phyloP scores from a whole-genome alignment of 1,284 basidiomycete genomes.

The Tilletia setariae region DNA sequence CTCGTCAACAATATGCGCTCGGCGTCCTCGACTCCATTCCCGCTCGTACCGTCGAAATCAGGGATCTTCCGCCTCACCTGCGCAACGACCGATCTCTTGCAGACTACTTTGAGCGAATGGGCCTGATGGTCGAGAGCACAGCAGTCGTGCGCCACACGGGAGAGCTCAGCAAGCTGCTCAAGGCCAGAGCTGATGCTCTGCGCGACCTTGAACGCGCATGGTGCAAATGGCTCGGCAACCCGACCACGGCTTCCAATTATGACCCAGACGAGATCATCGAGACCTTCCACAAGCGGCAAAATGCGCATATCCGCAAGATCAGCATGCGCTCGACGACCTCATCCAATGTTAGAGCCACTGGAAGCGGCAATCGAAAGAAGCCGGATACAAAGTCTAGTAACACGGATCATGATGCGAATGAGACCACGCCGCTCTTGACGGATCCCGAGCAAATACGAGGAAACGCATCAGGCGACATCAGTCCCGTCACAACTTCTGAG shows the following conservation, averaged over 20 bases:
- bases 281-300: slow-evolving; percentile 5
- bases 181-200: slow-evolving; percentile 73
- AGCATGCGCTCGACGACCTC: not conserved
- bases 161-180: slow-evolving; percentile 69
- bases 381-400: not conserved
- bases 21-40: slow-evolving; percentile 91
- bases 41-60: slow-evolving; percentile 85
- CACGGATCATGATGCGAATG: not conserved
- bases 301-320: not conserved
- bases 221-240: slow-evolving; percentile 88
- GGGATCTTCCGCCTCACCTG: slow-evolving; percentile 75
- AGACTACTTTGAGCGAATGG: slow-evolving; percentile 80
- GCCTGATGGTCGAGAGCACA: slow-evolving; percentile 75
- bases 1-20: slow-evolving; percentile 85
- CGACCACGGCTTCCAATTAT: slow-evolving; percentile 71
- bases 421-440: slow-evolving; percentile 16
- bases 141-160: slow-evolving; percentile 81
- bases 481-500: not conserved
- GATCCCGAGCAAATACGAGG: not conserved
- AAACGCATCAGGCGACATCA: not conserved
- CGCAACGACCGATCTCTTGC: slow-evolving; percentile 78
- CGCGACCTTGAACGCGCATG: slow-evolving; percentile 74
- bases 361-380: not conserved
- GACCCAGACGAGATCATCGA: slow-evolving; percentile 60
- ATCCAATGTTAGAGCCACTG: not conserved